phyloP scores from a whole-genome alignment of 805 yeast genomes.

The Candida piceae region DNA sequence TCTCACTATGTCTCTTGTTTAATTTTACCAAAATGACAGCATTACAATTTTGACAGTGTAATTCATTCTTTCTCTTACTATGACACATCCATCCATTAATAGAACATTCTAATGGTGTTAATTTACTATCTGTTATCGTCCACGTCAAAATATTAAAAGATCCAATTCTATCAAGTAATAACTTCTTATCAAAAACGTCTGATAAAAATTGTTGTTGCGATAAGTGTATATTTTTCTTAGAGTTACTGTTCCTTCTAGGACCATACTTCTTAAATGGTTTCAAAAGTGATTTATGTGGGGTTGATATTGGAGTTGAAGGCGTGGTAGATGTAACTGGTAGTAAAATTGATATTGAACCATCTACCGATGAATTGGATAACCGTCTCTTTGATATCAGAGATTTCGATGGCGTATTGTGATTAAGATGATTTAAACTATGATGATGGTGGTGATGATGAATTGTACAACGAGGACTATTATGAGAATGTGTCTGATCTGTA shows the following conservation, averaged over 20 bases:
- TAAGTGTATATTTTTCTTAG: too few species aligned
- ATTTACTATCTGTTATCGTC: constrained; percentile 29
- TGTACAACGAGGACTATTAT: too few species aligned
- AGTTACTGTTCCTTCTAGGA: neutral
- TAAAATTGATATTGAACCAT: neutral
- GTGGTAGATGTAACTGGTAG: neutral
- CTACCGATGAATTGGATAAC: constrained; percentile 16
- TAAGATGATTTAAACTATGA: neutral
- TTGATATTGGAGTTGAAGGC: too few species aligned
- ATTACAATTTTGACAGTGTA: constrained; percentile 31
- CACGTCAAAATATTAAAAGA: constrained; percentile 45
- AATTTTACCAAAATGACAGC: constrained; percentile 26
- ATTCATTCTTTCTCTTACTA: constrained; percentile 26
- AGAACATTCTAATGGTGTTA: constrained; percentile 46
- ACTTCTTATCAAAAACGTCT: constrained; percentile 22
- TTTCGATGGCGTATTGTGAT: constrained; percentile 2
- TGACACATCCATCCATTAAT: constrained; percentile 51
- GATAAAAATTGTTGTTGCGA: neutral
- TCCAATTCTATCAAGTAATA: constrained; percentile 36
- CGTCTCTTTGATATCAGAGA: constrained; percentile 11
- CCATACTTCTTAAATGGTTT: neutral
- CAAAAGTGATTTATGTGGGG: neutral
- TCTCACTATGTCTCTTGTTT: constrained; percentile 13
- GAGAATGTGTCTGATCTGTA: too few species aligned
- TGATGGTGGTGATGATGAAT: neutral